Evolutionary conservation across 331 rosid genomes (phyloP), one percentile per base, ranked within the genome.

Genomic region (Pyracantha coccinea): DNA sequence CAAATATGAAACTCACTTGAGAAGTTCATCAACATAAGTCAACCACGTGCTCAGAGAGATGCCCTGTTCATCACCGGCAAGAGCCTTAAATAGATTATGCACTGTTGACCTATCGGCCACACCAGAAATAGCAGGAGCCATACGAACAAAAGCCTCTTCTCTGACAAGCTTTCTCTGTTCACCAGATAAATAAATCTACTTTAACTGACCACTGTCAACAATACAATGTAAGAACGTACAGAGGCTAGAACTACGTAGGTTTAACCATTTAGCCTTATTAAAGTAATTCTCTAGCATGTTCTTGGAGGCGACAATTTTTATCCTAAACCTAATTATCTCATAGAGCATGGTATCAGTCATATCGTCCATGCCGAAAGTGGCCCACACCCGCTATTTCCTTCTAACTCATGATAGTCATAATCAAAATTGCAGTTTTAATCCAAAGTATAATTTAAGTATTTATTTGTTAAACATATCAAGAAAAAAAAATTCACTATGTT

Each of bases 51-150:
- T 83, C 87, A 94, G 77, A 53, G 97, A 87, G 75, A 94, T 88
- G 28, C 99, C 91, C 68, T 82, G 75, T 79, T 85, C 89, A 72
- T 84, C 92, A 58, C 95, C 95, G 31, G 92, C 89, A 52, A 94
- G 95, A 75, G 95, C 91, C 87, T 86, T 94, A 77, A 88, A 94
- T 66, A 94, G 86, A 86, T 85, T 87, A 81, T 91, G 89, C 50
- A 77, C 97, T 21, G 96, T 90, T 47, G 96, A 80, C 44, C 68
- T 85, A 75, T 91, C 97, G 67, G 87, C 96, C 59, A 91, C 85
- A 69, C 96, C 99, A 72, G 95, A 79, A 72, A 94, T 72, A 27
- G 97, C 90, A 47, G 99, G 95, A 72, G 99, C 97, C 84, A 94
- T 81, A 69, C 92, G 97, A 79, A 85, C 81, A 86, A 94, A 94